Conservation (phyloP, 345 rosid species). For the Euphorbia peplus region DNA sequence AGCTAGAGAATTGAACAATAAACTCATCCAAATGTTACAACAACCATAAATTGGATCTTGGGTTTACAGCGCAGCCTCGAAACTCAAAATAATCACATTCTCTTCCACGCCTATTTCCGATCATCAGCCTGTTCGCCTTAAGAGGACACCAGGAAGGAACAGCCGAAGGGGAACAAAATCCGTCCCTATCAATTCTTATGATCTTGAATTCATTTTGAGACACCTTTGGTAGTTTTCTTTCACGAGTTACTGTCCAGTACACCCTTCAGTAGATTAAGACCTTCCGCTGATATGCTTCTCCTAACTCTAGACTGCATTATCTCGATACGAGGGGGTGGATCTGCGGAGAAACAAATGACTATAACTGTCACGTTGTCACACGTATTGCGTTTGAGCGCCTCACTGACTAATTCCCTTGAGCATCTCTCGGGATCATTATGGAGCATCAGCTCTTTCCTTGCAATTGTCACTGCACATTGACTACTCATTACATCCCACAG, state of each 20-base stretch:
- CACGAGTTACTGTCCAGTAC: constrained; percentile 64
- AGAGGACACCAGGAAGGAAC: constrained; percentile 11
- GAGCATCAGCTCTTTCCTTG: constrained; percentile 77
- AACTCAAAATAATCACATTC: constrained; percentile 31
- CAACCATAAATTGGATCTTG: constrained; percentile 28
- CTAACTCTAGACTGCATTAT: constrained; percentile 58
- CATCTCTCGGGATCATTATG: constrained; percentile 97
- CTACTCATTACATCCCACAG: constrained; percentile 99
- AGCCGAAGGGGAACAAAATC: too few species aligned
- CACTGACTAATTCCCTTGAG: constrained; percentile 83
- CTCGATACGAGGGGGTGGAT: constrained; percentile 86
- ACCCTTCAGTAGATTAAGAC: constrained; percentile 77
- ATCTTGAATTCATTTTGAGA: constrained; percentile 10
- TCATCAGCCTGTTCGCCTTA: constrained; percentile 5
- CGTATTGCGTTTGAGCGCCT: constrained; percentile 71
- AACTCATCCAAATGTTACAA: constrained; percentile 28
- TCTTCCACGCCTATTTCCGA: constrained; percentile 9
- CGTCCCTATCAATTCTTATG: constrained; percentile 9
- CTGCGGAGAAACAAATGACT: constrained; percentile 71
- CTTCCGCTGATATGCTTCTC: constrained; percentile 87
- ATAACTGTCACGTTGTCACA: constrained; percentile 87
- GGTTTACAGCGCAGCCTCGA: constrained; percentile 24
- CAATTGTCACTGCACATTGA: constrained; percentile 83
- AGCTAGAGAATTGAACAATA: constrained; percentile 18
- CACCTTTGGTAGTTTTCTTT: constrained; percentile 16